A percentile compares a stretch with the other conserved stretches of the same genome.
Conservation (phyloP, 805 yeast genomes). For the Zygotorulaspora chibaensis region DNA sequence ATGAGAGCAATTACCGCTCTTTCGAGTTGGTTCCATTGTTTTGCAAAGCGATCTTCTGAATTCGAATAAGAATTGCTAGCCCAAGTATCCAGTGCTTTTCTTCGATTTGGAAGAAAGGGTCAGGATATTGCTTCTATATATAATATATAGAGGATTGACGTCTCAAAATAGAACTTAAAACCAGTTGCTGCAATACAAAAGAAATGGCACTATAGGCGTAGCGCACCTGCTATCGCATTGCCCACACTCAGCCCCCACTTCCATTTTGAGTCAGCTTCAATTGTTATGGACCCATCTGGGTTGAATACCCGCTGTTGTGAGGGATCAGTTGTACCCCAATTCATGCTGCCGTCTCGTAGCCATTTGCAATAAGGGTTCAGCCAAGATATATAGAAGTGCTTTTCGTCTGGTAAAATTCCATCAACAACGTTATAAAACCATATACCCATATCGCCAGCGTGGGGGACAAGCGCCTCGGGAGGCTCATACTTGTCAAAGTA, state of each 20-base stretch:
- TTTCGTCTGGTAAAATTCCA: slow-evolving; percentile 29
- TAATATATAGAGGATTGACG: no score
- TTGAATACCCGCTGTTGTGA: slow-evolving; percentile 30
- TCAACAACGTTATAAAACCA: slow-evolving; percentile 36
- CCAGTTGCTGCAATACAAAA: neutral
- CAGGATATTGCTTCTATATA: no score
- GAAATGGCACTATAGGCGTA: slow-evolving; percentile 1
- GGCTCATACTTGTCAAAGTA: slow-evolving; percentile 23
- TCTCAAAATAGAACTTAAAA: no score
- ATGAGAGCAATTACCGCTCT: no score
- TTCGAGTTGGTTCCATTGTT: no score
- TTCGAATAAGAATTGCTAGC: no score
- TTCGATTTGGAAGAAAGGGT: no score
- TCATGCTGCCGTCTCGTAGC: slow-evolving; percentile 26
- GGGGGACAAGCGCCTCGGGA: slow-evolving; percentile 34
- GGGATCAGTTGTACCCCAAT: slow-evolving; percentile 32
- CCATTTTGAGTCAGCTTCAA: slow-evolving; percentile 35
- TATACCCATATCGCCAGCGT: slow-evolving; percentile 35
- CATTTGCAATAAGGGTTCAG: slow-evolving; percentile 33
- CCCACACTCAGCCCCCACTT: slow-evolving; percentile 38
- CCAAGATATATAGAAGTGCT: slow-evolving; percentile 23
- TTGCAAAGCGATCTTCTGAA: no score
- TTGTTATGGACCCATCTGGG: slow-evolving; percentile 29
- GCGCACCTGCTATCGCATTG: slow-evolving; percentile 3
- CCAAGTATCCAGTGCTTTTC: no score